Evolutionary conservation across 495 filamentous ascomycete genomes (phyloP).

Genomic region (Hypoxylon fuscum): DNA sequence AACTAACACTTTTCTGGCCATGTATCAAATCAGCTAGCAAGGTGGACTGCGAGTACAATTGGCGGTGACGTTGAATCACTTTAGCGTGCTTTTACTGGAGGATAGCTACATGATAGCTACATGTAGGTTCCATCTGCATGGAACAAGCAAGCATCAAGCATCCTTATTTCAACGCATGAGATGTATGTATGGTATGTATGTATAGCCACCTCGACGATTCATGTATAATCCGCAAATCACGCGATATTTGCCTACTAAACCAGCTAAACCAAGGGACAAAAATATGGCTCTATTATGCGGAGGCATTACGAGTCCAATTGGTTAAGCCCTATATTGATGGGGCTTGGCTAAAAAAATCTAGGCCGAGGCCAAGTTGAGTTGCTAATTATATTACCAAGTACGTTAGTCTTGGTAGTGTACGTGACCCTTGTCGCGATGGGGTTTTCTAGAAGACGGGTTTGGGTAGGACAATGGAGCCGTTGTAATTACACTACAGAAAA

Average conservation of each 20-base stretch:
- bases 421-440: conserved; percentile 14
- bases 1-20: no score
- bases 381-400: conserved; percentile 4
- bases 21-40: neutral
- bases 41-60: neutral
- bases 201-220: no score
- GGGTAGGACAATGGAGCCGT: conserved; percentile 15
- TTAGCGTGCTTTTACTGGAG: neutral
- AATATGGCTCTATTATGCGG: no score
- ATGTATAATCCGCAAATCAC: no score
- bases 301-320: neutral
- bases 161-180: no score
- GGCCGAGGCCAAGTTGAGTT: conserved; percentile 6
- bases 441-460: conserved; percentile 23
- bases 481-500: conserved; percentile 10
- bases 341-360: conserved; percentile 15
- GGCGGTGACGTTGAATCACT: neutral
- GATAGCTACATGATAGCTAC: neutral
- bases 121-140: no score
- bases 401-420: neutral
- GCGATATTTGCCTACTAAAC: no score
- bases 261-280: no score
- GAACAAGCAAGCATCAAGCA: no score
- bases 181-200: no score
- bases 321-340: conserved; percentile 21